Conservation (phyloP, 2,329 filamentous ascomycete genomes). For the Alternaria rosae region DNA sequence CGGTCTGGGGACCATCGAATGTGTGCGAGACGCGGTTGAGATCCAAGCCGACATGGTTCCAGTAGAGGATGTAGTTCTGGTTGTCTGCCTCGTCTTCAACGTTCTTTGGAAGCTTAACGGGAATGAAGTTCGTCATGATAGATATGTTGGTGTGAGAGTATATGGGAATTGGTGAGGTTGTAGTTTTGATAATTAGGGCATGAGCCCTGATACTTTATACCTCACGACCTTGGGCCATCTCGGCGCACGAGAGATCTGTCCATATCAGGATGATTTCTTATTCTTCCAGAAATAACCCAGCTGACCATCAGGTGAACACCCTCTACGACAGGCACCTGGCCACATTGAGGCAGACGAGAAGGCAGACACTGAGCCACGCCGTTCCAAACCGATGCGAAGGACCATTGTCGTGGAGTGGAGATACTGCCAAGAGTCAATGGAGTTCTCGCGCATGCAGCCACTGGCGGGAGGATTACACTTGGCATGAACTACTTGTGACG, state of each 20-base stretch:
- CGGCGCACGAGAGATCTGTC: neutral
- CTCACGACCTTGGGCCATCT: neutral
- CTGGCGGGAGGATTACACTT: neutral
- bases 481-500: constrained; percentile 10
- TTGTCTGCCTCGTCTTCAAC: constrained; percentile 18
- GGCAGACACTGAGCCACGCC: constrained; percentile 3
- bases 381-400: constrained; percentile 1
- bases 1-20: constrained; percentile 18
- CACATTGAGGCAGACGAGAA: neutral
- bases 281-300: neutral
- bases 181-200: neutral
- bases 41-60: constrained; percentile 20
- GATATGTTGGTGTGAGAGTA: neutral
- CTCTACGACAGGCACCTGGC: neutral
- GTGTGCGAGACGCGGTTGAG: constrained; percentile 22
- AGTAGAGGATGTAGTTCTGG: constrained; percentile 22
- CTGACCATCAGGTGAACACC: constrained; percentile 2
- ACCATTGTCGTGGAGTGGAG: constrained; percentile 3
- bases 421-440: neutral
- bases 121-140: constrained; percentile 2
- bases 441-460: neutral
- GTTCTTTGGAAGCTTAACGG: constrained; percentile 12
- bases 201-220: neutral
- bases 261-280: neutral
- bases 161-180: neutral